Evolutionary conservation across 768 basidiomycete species (phyloP), one percentile per base, ranked within the genome.

Genomic region (Bullera alba): DNA sequence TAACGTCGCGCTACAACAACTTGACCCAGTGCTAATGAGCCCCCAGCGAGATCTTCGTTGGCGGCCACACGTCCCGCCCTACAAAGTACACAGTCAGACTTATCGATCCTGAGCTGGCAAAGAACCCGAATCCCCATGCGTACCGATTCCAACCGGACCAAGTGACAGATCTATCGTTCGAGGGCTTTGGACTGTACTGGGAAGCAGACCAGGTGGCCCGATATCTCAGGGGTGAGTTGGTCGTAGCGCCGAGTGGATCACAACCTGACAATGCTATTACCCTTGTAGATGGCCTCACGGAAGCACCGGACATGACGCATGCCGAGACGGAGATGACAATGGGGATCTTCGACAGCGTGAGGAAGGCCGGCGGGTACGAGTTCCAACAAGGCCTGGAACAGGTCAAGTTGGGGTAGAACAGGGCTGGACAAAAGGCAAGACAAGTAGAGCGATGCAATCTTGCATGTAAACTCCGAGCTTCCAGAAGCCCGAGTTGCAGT

Each of bases 191-290:
- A 19, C 39, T 68, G 35, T 58, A 52, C 22, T 65, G 50, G 42
- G 65, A 68, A 35, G 65, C 65, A 4, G 65, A 68, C 37, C 56
- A 38, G 6, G 65, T 68, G 2, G 65, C 60, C 2, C 37, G 61
- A 27, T 62, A 50, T 41, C 29, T 68, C 8, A 45, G 45, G 26
- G 53, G 53, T 53, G 29, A 27, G 51, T 49, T 15, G 6, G 5
- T 19, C 8, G 47, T 3, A 1, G 26, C 16, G 5, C 15, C 14
- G 39, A 5, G 22, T 30, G 29, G 19, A 43, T 21, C 15, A 12
- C 6, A 34, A 15, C 6, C 23, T 32, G 48, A 38, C 28, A 22
- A 36, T 10, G n/a, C n/a, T n/a, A n/a, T n/a, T n/a, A n/a, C n/a
- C n/a, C 15, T 26, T 21, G 22, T 36, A 53, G 60, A 61, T 41